Evolutionary conservation across 805 yeast genomes (phyloP), one percentile per base, ranked within the genome.

Genomic region (Hanseniaspora lachancei): DNA sequence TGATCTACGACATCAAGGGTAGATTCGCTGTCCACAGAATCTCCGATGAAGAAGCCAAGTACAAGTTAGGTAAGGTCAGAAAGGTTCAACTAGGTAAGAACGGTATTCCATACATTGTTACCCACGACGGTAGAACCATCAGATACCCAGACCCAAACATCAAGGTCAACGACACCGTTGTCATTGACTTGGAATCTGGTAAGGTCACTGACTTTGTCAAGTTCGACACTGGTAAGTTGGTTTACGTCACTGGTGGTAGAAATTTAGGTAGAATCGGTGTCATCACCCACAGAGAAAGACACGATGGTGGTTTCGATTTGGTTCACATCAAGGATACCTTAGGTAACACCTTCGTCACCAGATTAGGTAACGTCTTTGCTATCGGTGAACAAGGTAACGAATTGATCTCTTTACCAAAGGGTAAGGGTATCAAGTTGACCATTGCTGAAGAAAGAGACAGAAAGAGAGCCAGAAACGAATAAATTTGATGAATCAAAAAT

Each of bases 121-220:
- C 98, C 72, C 98, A 91, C 84, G 98, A 91, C 73, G 97, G 98
- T 77, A 89, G 98, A 84, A 91, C 98, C 73, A 78, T 91, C 80
- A 89, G 97, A 78, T 91, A 89, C 87, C 97, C 97, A 76, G 97
- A 91, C 74, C 98, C 98, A 77, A 75, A 77, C 67, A 82, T 91
- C 84, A 91, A 80, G 79, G 89, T 88, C 71, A 89, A 93, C 82
- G 98, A 91, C 80, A 86, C 97, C 67, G 96, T 91, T 72, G 89
- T 89, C 84, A 78, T 91, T 72, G 96, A 91, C 78, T 80, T 91
- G 71, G 95, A 91, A 67, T 76, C 96, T 65, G 97, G 97, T 75
- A 91, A 91, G 82, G 83, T 89, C 73, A 75, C 84, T 59, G 89
- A 86, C 65, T 86, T 76, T 78, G 80, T 91, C 76, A 84, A 85